A percentile compares a stretch with the other conserved stretches of the same genome.
phyloP scores from a whole-genome alignment of 768 basidiomycete genomes.

The Mycena latifolia region DNA sequence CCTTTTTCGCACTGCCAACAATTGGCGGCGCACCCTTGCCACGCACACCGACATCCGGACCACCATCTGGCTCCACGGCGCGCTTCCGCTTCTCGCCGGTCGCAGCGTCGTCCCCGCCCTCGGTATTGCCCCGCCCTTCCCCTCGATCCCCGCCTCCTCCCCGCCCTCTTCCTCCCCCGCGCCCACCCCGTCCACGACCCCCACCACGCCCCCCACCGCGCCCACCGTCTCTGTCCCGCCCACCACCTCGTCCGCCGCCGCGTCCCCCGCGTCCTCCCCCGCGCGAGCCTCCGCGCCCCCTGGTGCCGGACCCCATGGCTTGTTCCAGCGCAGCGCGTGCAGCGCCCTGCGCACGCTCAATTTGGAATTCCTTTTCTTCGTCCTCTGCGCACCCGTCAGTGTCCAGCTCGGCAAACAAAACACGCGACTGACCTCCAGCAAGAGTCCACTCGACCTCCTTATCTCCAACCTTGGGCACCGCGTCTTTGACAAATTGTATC shows the following conservation, averaged over 20 bases:
- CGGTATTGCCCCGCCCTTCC: slow-evolving; percentile 38
- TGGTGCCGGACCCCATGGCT: slow-evolving; percentile 41
- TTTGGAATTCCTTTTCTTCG: slow-evolving; percentile 77
- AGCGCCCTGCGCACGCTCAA: slow-evolving; percentile 79
- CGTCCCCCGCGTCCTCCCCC: slow-evolving; percentile 63
- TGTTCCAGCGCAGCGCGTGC: slow-evolving; percentile 64
- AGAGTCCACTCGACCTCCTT: slow-evolving; percentile 74
- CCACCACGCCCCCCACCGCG: slow-evolving; percentile 48
- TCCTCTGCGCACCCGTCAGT: slow-evolving; percentile 60
- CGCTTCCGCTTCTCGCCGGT: slow-evolving; percentile 84
- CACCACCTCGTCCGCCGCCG: slow-evolving; percentile 58
- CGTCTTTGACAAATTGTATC: slow-evolving; percentile 74
- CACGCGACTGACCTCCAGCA: slow-evolving; percentile 63
- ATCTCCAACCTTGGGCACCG: slow-evolving; percentile 72
- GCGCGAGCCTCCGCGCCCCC: slow-evolving; percentile 49
- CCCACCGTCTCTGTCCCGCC: slow-evolving; percentile 53
- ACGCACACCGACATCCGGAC: slow-evolving; percentile 73
- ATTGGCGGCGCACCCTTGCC: slow-evolving; percentile 71
- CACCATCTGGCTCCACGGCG: slow-evolving; percentile 83
- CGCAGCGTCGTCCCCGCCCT: slow-evolving; percentile 52
- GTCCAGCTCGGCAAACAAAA: slow-evolving; percentile 12
- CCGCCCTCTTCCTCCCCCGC: slow-evolving; percentile 47
- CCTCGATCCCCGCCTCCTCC: slow-evolving; percentile 48
- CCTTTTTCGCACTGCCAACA: slow-evolving; percentile 58
- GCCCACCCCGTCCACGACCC: slow-evolving; percentile 42